Evolutionary conservation across 345 rosid species (phyloP).

Genomic region (Aethionema arabicum): DNA sequence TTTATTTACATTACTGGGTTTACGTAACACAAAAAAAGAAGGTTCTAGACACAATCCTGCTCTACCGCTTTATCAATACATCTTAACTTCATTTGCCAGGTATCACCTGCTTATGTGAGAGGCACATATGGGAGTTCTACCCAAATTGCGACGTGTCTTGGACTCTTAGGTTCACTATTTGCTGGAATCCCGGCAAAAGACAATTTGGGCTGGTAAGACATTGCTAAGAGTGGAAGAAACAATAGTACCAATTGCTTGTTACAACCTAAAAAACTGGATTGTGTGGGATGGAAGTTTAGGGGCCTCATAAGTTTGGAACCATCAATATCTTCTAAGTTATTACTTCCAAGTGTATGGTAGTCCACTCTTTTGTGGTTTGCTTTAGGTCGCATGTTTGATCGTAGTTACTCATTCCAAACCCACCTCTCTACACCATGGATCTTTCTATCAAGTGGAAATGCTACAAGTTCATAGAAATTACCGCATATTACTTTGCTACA

Average conservation of each 20-base stretch:
- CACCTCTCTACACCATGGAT: conserved; percentile 4
- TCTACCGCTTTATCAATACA: conserved; percentile 1
- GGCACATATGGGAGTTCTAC: conserved; percentile 88
- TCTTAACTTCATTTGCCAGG: conserved; percentile 44
- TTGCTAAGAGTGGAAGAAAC: conserved; percentile 8
- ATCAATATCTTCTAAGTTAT: conserved; percentile 10
- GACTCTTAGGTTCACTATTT: conserved; percentile 68
- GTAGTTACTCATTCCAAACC: conserved; percentile 3
- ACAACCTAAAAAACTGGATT: conserved; percentile 10
- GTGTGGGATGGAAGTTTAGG: conserved; percentile 11
- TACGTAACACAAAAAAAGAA: conserved; percentile 9
- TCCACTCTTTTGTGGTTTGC: conserved; percentile 15
- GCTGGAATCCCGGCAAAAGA: conserved; percentile 83
- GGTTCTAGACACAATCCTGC: conserved; percentile 19
- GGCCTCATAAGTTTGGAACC: conserved; percentile 10
- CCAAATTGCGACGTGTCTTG: conserved; percentile 81
- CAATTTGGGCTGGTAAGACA: conserved; percentile 66
- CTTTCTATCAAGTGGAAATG: conserved; percentile 9
- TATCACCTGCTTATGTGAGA: conserved; percentile 88
- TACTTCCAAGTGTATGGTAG: conserved; percentile 18
- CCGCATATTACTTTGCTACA: conserved; percentile 12
- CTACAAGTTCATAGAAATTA: conserved; percentile 3
- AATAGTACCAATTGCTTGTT: conserved; percentile 15
- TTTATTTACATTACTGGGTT: conserved; percentile 18
- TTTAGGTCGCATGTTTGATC: conserved; percentile 18